Evolutionary conservation across 2,329 filamentous ascomycete genomes (phyloP), one percentile per base, ranked within the genome.

Genomic region (Phialophora tarda): DNA sequence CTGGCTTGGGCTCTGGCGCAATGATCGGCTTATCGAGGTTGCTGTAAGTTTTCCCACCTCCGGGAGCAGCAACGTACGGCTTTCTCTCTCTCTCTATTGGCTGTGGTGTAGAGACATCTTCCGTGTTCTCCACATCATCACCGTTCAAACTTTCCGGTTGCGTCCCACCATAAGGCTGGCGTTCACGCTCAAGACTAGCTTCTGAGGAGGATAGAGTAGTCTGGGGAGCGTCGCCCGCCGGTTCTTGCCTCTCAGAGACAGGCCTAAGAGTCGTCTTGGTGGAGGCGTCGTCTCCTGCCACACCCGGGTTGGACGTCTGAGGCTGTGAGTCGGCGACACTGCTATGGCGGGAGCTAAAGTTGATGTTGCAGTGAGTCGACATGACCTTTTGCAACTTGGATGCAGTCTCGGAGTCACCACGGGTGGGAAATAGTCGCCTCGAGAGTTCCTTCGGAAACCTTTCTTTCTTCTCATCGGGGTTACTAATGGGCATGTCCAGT

Each of bases 401-500:
- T 63, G 87, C 84, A 0, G 86, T 80, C 34, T 84, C 80, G 0
- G 83, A 73, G 70, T 92, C 86, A 0, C 85, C 81, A 7, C 78
- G 76, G 0, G 81, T 79, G 0, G 92, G 92, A 47, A 96, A 86
- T 3, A 95, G 82, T 59, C 89, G 84, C 48, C 92, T 83, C 0
- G 91, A 89, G 2, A 96, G 83, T 71, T 93, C 89, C 70, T 91
- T 92, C 0, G 92, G 93, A 62, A 96, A 89, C 2, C 90, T 83
- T 76, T 93, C 91, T 11, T 85, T 87, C 69, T 83, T 85, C 56
- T 89, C 85, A 53, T 88, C 84, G 0, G 87, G 83, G 62, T 89
- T 87, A 72, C 76, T 88, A 72, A 96, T 90, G 0, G 91, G 90
- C 77, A 93, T 86, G 53, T 89, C 84, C 3, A 87, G 77, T 3